Base-by-base conservation (phyloP, 345 rosid genomes). In the Alliaria petiolata region DNA sequence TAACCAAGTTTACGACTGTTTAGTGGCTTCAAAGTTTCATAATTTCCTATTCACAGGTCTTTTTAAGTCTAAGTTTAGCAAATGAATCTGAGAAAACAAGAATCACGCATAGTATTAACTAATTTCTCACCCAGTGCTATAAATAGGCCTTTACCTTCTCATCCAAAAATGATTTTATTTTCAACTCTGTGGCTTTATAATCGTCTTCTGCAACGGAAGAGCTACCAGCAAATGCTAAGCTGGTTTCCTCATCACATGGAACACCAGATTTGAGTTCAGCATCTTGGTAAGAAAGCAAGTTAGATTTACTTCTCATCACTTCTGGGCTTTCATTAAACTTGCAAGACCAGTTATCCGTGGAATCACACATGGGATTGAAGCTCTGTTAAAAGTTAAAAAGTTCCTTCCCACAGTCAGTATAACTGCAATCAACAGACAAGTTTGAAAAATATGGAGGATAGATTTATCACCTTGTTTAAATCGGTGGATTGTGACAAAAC, bases 311-410 rank as follows among this genome's bases (percentile, higher is more conserved):
- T 61, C 74, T 71, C 66, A 54, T 72, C 78, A 76, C 44, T 74
- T 60, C 82, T 49, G 85, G 72, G 81, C 79, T 82, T 70, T 74
- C 84, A 62, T 81, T 82, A 39, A 86, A 81, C 74, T 87, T 82
- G 86, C 84, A 70, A n/a, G 86, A 65, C 93, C 89, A 90, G 39
- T 85, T 87, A 72, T 90, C 93, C 67, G 75, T 79, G 62, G 98
- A 90, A 71, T 90, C 93, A 76, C 84, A 57, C 87, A 90, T 83
- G 54, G 95, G 97, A 78, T 90, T 92, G 70, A 87, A 88, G 79
- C 96, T 92, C 96, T 92, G 86, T 62, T 31, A 8, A 7, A 54
- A 49, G 54, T 43, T 9, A 43, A 56, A 59, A 64, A 66, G 44
- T 6, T 43, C 31, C 17, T 67, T 47, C 10, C 70, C 59, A 74